Conservation (phyloP, 129 eudicot genomes). For the Glebionis coronaria region DNA sequence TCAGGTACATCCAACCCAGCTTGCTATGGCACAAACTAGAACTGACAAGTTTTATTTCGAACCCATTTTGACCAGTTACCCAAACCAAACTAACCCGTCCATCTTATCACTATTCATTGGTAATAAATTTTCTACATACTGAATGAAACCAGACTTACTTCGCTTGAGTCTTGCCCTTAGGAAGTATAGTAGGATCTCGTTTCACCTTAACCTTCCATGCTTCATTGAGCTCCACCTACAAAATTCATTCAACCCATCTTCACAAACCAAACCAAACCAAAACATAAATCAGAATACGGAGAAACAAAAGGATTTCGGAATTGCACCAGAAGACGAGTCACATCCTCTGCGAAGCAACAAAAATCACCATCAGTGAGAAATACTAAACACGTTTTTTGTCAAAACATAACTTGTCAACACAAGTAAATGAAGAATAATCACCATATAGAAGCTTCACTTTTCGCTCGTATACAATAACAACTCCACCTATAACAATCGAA, state of each 20-base stretch:
- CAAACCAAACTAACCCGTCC: no score
- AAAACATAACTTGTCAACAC: not conserved
- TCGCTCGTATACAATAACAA: constrained; percentile 92
- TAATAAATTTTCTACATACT: no score
- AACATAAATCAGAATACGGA: not conserved
- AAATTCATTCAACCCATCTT: not conserved
- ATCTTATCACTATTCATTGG: no score
- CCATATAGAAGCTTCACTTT: constrained; percentile 92
- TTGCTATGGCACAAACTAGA: no score
- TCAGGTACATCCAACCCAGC: no score
- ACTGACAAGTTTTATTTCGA: no score
- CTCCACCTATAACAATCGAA: constrained; percentile 63
- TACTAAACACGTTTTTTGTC: not conserved
- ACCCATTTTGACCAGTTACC: no score
- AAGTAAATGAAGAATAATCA: constrained; percentile 19
- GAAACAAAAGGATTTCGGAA: constrained; percentile 2
- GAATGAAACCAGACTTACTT: no score
- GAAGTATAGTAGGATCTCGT: no score
- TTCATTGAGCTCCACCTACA: constrained; percentile 65
- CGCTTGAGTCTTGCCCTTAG: no score
- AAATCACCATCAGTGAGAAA: constrained; percentile 19
- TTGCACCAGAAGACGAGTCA: constrained; percentile 73
- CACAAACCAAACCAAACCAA: not conserved
- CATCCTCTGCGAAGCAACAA: constrained; percentile 65
- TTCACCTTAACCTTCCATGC: constrained; percentile 74